These are phyloP conservation scores for Corylus avellana DNA, from an alignment of 306 rosid genomes.

Conservation along the genomic window DNA sequence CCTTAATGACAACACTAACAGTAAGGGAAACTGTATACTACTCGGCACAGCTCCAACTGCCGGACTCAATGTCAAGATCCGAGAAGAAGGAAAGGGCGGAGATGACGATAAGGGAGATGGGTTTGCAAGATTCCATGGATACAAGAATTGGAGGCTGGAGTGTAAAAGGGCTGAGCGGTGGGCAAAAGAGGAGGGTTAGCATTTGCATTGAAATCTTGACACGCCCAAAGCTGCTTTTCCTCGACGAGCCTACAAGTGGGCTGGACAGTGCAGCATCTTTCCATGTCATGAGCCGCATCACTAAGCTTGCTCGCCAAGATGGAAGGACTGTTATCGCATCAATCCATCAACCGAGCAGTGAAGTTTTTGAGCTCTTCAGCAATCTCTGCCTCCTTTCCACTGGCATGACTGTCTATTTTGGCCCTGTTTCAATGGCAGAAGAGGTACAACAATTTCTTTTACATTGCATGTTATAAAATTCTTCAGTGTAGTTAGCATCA, in stretches of 20 bases:
- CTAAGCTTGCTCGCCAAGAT: conserved; percentile 38
- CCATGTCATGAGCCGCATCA: conserved; percentile 61
- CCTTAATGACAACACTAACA: conserved; percentile 55
- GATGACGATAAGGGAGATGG: conserved; percentile 56
- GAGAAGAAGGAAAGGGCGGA: conserved; percentile 64
- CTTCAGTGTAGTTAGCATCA: not conserved
- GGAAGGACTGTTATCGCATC: conserved; percentile 60
- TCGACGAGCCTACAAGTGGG: conserved; percentile 83
- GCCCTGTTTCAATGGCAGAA: conserved; percentile 36
- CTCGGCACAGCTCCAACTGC: conserved; percentile 50
- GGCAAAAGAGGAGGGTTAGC: conserved; percentile 70
- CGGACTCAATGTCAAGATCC: conserved; percentile 49
- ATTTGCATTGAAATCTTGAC: conserved; percentile 73
- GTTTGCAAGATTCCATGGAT: conserved; percentile 51
- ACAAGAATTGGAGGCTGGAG: conserved; percentile 70
- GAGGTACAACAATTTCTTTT: conserved; percentile 10
- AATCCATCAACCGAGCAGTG: conserved; percentile 74
- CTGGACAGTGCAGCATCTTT: conserved; percentile 78
- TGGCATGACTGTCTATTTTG: conserved; percentile 39
- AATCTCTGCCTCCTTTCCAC: conserved; percentile 46
- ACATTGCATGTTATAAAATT: not conserved
- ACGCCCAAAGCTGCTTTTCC: conserved; percentile 60
- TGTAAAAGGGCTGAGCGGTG: conserved; percentile 58
- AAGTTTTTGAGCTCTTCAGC: conserved; percentile 57
- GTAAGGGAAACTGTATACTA: conserved; percentile 53